Base-by-base conservation (phyloP, 805 yeast genomes). In the Cephaloascus albidus region DNA sequence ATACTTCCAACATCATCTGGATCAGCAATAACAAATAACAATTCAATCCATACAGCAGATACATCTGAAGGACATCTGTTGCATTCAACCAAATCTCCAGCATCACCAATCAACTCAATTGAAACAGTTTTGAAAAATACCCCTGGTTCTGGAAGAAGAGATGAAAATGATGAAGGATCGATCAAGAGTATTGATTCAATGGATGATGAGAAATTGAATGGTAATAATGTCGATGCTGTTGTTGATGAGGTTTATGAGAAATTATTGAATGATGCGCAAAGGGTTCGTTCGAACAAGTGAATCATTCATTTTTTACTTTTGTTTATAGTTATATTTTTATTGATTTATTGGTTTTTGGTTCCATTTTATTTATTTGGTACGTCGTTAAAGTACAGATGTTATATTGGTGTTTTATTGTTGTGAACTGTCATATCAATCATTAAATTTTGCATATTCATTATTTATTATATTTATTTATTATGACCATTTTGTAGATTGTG, bases 171-270 rank as follows among this genome's bases (percentile, higher is more conserved):
- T 17, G 67, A 58, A 8, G 28, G 6, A 23, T 23, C 28, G 6
- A 42, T 39, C 18, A 47, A 38, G 5, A 58, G 65, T 1, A 57
- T 60, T 18, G 63, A 59, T 44, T 60, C 65, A 4, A 37, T 35
- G 36, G 54, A 43, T 10, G 43, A 36, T 10, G 23, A 37, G 16
- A 33, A 36, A 4, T 20, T 18, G 10, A 26, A 32, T 14, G n/a
- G n/a, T n/a, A 28, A 38, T 14, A 30, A 39, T 18, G 61, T 61
- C 20, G 55, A 58, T 44, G 63, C 65, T 1, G 76, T 70, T 3
- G 85, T 82, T n/a, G 82, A 79, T 53, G 84, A 79, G 50, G 83
- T 77, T 3, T 83, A 82, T 49, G 90, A 83, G 45, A 80, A 79
- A 52, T 58, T 83, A 36, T 63, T 83, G 51, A 80, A 81, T 48